A percentile compares a stretch with the other conserved stretches of the same genome.
Conservation (phyloP, 805 yeast species). For the Nakazawaea populi region DNA sequence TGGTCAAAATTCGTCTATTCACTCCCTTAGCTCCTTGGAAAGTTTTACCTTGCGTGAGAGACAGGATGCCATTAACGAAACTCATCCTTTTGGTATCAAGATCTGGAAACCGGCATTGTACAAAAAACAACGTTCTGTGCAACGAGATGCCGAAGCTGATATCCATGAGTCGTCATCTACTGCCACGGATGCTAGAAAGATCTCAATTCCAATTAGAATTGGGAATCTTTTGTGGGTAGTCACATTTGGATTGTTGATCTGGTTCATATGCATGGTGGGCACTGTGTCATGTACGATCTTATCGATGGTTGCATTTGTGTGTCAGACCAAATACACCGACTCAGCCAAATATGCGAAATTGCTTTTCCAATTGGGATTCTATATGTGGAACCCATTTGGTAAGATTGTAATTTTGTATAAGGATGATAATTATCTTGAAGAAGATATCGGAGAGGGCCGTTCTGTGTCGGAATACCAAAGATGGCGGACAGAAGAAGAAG, state of each 20-base stretch:
- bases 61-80: constrained; percentile 92
- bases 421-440: constrained; percentile 76
- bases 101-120: constrained; percentile 98
- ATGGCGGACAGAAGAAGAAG: constrained; percentile 82
- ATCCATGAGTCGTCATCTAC: constrained; percentile 62
- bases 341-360: constrained; percentile 59
- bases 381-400: constrained; percentile 83
- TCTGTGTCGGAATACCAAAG: constrained; percentile 76
- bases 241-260: constrained; percentile 64
- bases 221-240: constrained; percentile 72
- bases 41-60: constrained; percentile 86
- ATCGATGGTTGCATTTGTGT: constrained; percentile 35
- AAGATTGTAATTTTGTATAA: constrained; percentile 72
- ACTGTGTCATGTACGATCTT: constrained; percentile 38
- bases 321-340: constrained; percentile 36
- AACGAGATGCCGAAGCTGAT: constrained; percentile 86
- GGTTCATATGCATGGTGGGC: constrained; percentile 44
- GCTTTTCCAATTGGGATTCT: constrained; percentile 58
- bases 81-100: constrained; percentile 97
- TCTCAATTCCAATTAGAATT: constrained; percentile 55
- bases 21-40: constrained; percentile 50
- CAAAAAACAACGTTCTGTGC: constrained; percentile 88
- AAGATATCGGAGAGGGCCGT: constrained; percentile 87
- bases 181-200: constrained; percentile 35
- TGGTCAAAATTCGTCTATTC: too few relatives aligned